Percentiles rank a stretch among this genome's conserved stretches.
Evolutionary conservation across 805 yeast species (phyloP).

Genomic region (Wickerhamiella slavikovae): DNA sequence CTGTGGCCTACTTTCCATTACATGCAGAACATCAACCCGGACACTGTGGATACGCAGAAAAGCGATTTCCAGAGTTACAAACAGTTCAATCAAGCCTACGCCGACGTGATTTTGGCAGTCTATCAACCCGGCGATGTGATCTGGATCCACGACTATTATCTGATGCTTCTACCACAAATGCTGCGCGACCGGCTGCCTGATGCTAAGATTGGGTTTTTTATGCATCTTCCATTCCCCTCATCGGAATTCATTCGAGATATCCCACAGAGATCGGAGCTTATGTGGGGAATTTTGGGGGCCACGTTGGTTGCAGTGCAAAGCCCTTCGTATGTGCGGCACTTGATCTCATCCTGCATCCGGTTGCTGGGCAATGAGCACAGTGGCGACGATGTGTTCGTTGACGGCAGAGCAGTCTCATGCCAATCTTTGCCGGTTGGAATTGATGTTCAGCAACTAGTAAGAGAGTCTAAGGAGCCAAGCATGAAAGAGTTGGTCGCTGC

Average conservation of each 20-base stretch:
- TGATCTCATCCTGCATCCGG: slow-evolving; percentile 75
- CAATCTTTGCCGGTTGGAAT: slow-evolving; percentile 78
- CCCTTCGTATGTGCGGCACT: slow-evolving; percentile 72
- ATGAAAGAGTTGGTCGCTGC: slow-evolving; percentile 35
- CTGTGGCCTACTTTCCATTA: slow-evolving; percentile 94
- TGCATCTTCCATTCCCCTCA: slow-evolving; percentile 89
- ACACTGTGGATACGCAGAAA: slow-evolving; percentile 26
- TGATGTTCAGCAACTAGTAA: slow-evolving; percentile 47
- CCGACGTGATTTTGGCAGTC: slow-evolving; percentile 48
- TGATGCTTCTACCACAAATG: slow-evolving; percentile 63
- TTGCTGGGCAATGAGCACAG: slow-evolving; percentile 54
- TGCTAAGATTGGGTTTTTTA: slow-evolving; percentile 53
- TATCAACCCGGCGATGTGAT: slow-evolving; percentile 79
- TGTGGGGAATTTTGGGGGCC: slow-evolving; percentile 85
- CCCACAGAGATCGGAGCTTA: slow-evolving; percentile 57
- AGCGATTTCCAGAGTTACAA: slow-evolving; percentile 72
- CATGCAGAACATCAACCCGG: slow-evolving; percentile 28
- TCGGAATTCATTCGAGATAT: slow-evolving; percentile 83
- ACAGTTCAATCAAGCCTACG: slow-evolving; percentile 74
- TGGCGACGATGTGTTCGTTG: slow-evolving; percentile 32
- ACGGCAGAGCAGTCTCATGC: slow-evolving; percentile 58
- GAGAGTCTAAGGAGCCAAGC: slow-evolving; percentile 30
- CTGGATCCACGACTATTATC: slow-evolving; percentile 83
- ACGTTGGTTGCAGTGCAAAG: slow-evolving; percentile 75
- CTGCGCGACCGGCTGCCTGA: slow-evolving; percentile 50